These are phyloP conservation scores for Acer yangbiense DNA, from an alignment of 345 rosid species.

Conservation along the genomic window DNA sequence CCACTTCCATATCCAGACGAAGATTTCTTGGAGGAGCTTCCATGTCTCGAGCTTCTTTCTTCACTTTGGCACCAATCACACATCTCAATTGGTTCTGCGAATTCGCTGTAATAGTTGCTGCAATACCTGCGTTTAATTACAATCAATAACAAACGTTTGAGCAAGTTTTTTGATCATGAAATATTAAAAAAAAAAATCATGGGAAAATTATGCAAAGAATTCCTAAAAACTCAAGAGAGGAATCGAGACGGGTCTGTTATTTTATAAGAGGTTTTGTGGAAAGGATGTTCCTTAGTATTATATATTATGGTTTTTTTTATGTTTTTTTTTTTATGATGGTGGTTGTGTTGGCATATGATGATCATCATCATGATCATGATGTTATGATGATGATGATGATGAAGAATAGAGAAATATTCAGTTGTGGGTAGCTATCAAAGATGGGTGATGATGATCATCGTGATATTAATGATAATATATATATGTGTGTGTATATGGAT, in stretches of 20 bases:
- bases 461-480: constrained; percentile 7
- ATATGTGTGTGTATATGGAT: too few relatives aligned
- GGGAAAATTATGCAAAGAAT: neutral
- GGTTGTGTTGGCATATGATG: neutral
- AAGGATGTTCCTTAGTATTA: neutral
- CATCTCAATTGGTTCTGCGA: constrained; percentile 55
- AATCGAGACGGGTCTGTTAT: neutral
- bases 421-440: constrained; percentile 32
- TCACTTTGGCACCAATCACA: constrained; percentile 97
- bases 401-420: constrained; percentile 26
- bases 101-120: constrained; percentile 80
- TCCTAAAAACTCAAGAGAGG: neutral
- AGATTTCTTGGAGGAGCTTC: constrained; percentile 51
- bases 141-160: constrained; percentile 15
- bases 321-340: constrained; percentile 17
- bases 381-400: constrained; percentile 14
- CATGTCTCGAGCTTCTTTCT: constrained; percentile 44
- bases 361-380: neutral
- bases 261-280: neutral
- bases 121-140: constrained; percentile 59
- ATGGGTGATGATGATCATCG: constrained; percentile 8
- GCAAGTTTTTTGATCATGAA: neutral
- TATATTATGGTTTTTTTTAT: constrained; percentile 16
- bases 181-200: neutral
- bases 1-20: constrained; percentile 34